Evolutionary conservation across 257 asterid genomes (phyloP).

Genomic region (Schizonepeta tenuifolia): DNA sequence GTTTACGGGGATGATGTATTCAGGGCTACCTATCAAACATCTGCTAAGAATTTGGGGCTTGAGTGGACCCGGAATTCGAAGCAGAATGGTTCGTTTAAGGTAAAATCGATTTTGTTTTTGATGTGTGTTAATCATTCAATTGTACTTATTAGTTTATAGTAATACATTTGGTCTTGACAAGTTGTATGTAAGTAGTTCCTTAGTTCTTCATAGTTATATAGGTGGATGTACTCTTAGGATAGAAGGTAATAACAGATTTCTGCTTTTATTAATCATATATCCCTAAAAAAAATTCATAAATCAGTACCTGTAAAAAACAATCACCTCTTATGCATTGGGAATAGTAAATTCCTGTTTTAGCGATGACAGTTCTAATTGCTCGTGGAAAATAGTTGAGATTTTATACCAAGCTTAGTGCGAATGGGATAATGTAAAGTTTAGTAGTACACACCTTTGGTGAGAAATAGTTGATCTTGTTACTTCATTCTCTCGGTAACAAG

Average conservation of each 20-base stretch:
- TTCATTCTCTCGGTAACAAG: background rate
- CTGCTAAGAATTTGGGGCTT: constrained; percentile 76
- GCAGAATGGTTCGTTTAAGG: constrained; percentile 83
- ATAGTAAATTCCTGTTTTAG: constrained; percentile 1
- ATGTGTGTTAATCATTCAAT: constrained; percentile 18
- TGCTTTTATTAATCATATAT: constrained; percentile 15
- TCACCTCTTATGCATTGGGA: background rate
- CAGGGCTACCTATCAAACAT: constrained; percentile 82
- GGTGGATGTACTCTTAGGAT: constrained; percentile 14
- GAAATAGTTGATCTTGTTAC: background rate
- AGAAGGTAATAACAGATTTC: constrained; percentile 12
- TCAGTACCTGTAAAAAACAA: background rate
- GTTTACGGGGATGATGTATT: constrained; percentile 71
- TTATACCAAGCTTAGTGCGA: background rate
- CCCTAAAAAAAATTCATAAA: too few relatives aligned
- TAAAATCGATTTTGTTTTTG: constrained; percentile 33
- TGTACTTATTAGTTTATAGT: constrained; percentile 20
- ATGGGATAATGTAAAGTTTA: background rate
- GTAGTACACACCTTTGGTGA: background rate
- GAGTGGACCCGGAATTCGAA: constrained; percentile 86
- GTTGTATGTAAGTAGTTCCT: background rate
- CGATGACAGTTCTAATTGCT: background rate
- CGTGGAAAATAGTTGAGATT: background rate
- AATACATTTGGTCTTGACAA: background rate
- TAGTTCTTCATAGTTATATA: background rate